phyloP scores from a whole-genome alignment of 2,329 filamentous ascomycete species.

The Raffaelea albimanens region DNA sequence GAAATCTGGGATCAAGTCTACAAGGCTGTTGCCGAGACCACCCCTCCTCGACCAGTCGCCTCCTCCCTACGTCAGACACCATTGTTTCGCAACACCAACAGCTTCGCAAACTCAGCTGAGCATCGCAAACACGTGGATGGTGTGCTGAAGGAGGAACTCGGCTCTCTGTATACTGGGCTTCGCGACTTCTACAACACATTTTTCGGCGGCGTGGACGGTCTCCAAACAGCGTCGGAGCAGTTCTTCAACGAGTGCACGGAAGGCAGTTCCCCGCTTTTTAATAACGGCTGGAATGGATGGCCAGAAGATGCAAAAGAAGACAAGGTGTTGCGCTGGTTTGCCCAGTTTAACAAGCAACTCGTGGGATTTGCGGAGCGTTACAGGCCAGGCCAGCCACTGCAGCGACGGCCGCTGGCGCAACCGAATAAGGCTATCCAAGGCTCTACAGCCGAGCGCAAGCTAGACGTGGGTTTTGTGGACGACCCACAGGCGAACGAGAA shows the following conservation, averaged over 20 bases:
- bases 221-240: constrained; percentile 21
- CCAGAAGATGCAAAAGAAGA: constrained; percentile 24
- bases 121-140: constrained; percentile 21
- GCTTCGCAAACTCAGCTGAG: constrained; percentile 26
- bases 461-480: constrained; percentile 12
- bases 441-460: constrained; percentile 18
- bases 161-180: constrained; percentile 24
- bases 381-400: constrained; percentile 11
- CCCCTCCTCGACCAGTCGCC: constrained; percentile 12
- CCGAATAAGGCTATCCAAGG: constrained; percentile 18
- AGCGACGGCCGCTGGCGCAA: constrained; percentile 18
- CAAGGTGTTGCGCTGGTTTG: constrained; percentile 26
- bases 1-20: constrained; percentile 28
- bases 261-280: constrained; percentile 21
- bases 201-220: constrained; percentile 21
- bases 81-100: constrained; percentile 20
- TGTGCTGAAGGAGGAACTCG: constrained; percentile 25
- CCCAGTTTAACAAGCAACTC: constrained; percentile 17
- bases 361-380: constrained; percentile 16
- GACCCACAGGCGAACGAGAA: constrained; percentile 9
- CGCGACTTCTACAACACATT: constrained; percentile 22
- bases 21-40: constrained; percentile 24
- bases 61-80: constrained; percentile 21
- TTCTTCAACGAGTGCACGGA: constrained; percentile 25
- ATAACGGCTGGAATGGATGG: constrained; percentile 23